Base-by-base conservation (phyloP, 768 basidiomycete genomes). In the Basidioascus undulatus region DNA sequence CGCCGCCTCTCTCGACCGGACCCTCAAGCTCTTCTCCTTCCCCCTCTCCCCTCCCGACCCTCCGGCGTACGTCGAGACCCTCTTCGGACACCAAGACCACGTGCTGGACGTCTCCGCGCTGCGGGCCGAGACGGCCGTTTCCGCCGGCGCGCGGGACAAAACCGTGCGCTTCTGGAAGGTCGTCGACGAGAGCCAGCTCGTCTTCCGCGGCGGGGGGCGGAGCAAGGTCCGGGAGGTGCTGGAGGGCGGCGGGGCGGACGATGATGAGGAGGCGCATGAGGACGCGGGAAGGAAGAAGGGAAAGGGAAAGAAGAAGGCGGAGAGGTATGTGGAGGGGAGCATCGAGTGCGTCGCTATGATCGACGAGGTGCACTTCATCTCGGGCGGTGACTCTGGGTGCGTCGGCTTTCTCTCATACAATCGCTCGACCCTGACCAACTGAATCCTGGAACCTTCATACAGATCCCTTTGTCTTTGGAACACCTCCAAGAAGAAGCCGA, bases 111-210 rank as follows among this genome's bases (percentile, higher is more conserved):
- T 98, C 5, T 81, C 86, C 47, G 66, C 82, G 6, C 68, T 96
- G 13, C 72, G 78, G 26, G 71, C 71, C 6, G 84, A 94, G 50
- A 72, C 73, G 2, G 79, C 77, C 13, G 71, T 94, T 16, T 86
- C 76, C 27, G 77, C 76, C 5, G 92, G 89, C 16, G 80, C 73
- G 1, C 65, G 84, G 26, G 92, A 98, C 62, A 76, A 82, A 55
- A 92, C 86, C 0, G 69, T 75, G 44, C 68, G 92, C 27, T 96
- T 71, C 60, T 98, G 89, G 89, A 94, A 94, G 61, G 77, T 96
- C 39, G 71, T 73, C 28, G 89, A 98, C 40, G 86, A 94, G 58
- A 81, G 70, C 11, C 89, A 96, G 54, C 65, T 98, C 20, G 86
- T 98, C 6, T 94, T 96, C 53, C 70, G 92, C 28, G 92, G 89